Evolutionary conservation across 306 rosid species (phyloP).

Genomic region (Sicyos edulis): DNA sequence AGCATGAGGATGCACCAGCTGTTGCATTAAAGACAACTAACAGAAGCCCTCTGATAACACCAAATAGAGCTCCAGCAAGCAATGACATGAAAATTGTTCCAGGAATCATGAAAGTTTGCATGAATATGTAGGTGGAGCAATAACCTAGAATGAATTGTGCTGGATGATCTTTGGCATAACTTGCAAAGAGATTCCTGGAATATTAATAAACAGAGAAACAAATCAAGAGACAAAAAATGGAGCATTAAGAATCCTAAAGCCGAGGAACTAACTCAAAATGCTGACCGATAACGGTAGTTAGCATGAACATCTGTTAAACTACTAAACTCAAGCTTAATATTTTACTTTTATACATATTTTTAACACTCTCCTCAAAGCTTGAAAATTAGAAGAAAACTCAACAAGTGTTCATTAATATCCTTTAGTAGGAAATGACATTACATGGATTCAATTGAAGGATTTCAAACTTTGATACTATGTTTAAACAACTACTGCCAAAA

Average conservation of each 20-base stretch:
- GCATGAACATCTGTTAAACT: neutral
- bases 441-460: neutral
- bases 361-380: neutral
- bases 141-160: constrained; percentile 83
- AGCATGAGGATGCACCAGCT: constrained; percentile 89
- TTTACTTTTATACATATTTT: neutral
- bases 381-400: neutral
- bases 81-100: constrained; percentile 97
- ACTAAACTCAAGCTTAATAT: neutral
- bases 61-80: constrained; percentile 96
- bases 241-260: neutral
- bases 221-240: constrained; percentile 1
- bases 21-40: constrained; percentile 88
- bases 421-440: neutral
- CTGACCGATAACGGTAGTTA: neutral
- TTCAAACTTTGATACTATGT: neutral
- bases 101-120: constrained; percentile 99
- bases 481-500: neutral
- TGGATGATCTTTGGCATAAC: constrained; percentile 59
- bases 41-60: constrained; percentile 68
- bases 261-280: neutral
- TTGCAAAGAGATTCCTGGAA: constrained; percentile 58
- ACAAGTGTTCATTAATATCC: neutral
- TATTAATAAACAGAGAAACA: neutral
- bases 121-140: constrained; percentile 92